Evolutionary conservation across 192 early-diverging fungal genomes (phyloP).

Genomic region (Geosiphon pyriformis): DNA sequence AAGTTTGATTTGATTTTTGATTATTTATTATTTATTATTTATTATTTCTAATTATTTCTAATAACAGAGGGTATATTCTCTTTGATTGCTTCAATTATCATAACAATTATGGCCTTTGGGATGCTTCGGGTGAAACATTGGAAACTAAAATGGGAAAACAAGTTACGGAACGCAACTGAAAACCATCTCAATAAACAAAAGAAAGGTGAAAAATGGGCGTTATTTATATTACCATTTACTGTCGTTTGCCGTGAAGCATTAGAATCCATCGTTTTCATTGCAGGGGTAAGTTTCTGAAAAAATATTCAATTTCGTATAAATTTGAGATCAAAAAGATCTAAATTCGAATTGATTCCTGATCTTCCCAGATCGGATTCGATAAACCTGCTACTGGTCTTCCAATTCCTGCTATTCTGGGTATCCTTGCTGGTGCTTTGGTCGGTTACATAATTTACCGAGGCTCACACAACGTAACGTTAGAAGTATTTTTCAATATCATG

Average conservation of each 20-base stretch:
- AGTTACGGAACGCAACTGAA: constrained; percentile 48
- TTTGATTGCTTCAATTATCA: constrained; percentile 70
- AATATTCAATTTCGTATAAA: neutral
- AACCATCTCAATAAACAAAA: constrained; percentile 33
- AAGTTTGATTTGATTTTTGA: too few relatives aligned
- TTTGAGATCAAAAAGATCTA: neutral
- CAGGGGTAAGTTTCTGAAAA: constrained; percentile 54
- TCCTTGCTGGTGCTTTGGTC: constrained; percentile 59
- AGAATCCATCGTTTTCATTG: constrained; percentile 87
- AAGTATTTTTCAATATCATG: constrained; percentile 72
- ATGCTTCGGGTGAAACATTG: constrained; percentile 70
- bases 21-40: too few relatives aligned
- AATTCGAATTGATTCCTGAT: constrained; percentile 15
- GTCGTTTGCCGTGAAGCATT: constrained; percentile 84
- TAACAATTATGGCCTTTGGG: constrained; percentile 75
- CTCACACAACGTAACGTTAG: constrained; percentile 61
- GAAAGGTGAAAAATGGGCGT: constrained; percentile 50
- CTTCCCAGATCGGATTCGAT: constrained; percentile 62
- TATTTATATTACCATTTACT: constrained; percentile 80
- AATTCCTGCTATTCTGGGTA: constrained; percentile 69
- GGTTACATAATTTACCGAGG: constrained; percentile 73
- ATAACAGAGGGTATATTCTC: constrained; percentile 69
- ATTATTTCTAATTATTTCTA: constrained; percentile 21
- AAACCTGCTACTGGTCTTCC: constrained; percentile 66
- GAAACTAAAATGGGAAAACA: constrained; percentile 73